Conservation (phyloP, 108 stramenopile species). For the Nannochloropsis salina region DNA sequence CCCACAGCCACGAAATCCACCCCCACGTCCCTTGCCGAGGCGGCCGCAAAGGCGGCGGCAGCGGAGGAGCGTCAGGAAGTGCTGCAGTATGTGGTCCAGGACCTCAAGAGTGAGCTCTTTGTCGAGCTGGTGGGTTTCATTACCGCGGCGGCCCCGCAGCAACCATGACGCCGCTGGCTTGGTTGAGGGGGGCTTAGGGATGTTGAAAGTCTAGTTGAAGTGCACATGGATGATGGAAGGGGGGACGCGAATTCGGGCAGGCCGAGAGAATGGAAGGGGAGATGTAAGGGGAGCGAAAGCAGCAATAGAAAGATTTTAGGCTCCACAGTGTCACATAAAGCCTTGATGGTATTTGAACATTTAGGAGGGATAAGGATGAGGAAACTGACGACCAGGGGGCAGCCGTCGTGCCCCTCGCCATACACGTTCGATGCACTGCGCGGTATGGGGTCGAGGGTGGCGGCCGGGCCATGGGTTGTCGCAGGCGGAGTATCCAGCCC, state of each 20-base stretch:
- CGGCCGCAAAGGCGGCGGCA: background rate
- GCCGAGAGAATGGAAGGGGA: background rate
- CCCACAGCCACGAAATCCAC: constrained; percentile 12
- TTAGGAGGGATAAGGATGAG: too few species aligned
- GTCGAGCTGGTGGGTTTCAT: background rate
- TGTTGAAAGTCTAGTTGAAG: too few species aligned
- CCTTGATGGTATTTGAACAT: too few species aligned
- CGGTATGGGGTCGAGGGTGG: too few species aligned
- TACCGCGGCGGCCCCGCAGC: background rate
- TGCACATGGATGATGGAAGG: background rate
- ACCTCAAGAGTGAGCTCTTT: background rate
- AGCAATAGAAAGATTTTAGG: background rate
- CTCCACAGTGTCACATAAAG: too few species aligned
- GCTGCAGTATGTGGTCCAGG: background rate
- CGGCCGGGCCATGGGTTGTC: too few species aligned
- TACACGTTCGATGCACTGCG: too few species aligned
- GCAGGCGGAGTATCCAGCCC: too few species aligned
- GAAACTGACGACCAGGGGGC: too few species aligned
- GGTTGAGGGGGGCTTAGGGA: background rate
- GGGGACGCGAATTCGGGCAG: background rate
- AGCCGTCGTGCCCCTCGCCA: too few species aligned
- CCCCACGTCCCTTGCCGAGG: background rate
- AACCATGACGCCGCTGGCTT: background rate
- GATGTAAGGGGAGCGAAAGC: background rate
- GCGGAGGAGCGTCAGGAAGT: constrained; percentile 5